phyloP scores from a whole-genome alignment of 2,329 filamentous ascomycete species.

The Lasiodiplodia sp. region DNA sequence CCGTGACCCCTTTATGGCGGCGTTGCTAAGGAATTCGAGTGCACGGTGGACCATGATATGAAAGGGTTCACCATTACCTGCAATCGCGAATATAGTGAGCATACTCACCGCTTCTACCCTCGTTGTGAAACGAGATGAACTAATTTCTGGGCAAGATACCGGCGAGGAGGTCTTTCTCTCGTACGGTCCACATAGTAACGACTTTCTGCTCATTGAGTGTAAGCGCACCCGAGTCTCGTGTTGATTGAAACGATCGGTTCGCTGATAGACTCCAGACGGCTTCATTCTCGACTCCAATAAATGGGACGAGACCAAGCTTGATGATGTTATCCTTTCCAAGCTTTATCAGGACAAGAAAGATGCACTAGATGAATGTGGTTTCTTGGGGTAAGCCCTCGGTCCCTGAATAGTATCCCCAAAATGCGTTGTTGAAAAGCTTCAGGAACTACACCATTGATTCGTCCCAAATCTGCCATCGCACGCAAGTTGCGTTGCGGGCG shows the following conservation, averaged over 20 bases:
- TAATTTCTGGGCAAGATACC: conserved; percentile 35
- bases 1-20: conserved; percentile 7
- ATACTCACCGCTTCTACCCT: not conserved
- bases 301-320: conserved; percentile 52
- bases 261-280: conserved; percentile 41
- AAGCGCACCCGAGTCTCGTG: conserved; percentile 10
- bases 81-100: conserved; percentile 56
- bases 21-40: conserved; percentile 45
- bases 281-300: conserved; percentile 50
- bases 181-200: conserved; percentile 75
- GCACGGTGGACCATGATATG: conserved; percentile 59
- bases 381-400: conserved; percentile 41
- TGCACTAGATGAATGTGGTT: conserved; percentile 52
- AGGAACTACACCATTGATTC: conserved; percentile 42
- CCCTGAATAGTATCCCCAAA: no score
- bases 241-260: not conserved
- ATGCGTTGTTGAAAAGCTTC: not conserved
- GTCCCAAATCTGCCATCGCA: conserved; percentile 52
- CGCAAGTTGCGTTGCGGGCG: conserved; percentile 52
- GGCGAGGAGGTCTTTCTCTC: conserved; percentile 73
- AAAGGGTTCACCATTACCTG: conserved; percentile 64
- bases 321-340: conserved; percentile 50
- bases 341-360: conserved; percentile 42
- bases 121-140: not conserved
- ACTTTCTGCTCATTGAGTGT: conserved; percentile 74